Evolutionary conservation across 805 yeast genomes (phyloP).

Genomic region (Metschnikowia anglica): DNA sequence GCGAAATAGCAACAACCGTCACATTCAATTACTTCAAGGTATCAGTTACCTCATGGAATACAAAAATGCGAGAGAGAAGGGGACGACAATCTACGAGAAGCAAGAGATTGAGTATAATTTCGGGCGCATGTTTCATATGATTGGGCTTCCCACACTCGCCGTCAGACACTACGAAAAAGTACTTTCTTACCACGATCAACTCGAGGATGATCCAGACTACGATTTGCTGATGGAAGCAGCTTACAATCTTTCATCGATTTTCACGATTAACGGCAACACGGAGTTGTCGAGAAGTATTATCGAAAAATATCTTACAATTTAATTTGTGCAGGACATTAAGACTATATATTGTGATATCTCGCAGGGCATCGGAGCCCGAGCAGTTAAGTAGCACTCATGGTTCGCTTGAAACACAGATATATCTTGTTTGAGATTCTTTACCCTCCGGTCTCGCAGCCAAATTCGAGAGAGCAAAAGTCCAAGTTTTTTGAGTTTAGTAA

Average conservation of each 20-base stretch:
- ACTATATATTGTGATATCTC: not conserved
- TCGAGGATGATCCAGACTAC: constrained; percentile 44
- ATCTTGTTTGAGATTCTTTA: constrained; percentile 75
- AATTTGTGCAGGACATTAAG: constrained; percentile 10
- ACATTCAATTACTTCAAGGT: constrained; percentile 85
- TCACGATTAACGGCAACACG: constrained; percentile 71
- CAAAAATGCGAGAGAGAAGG: constrained; percentile 46
- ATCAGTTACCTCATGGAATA: constrained; percentile 76
- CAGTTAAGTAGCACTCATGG: constrained; percentile 54
- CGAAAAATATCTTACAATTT: constrained; percentile 60
- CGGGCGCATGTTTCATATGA: constrained; percentile 80
- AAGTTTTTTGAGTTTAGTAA: constrained; percentile 25
- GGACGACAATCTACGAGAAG: constrained; percentile 45
- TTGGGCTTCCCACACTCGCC: constrained; percentile 77
- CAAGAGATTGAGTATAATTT: constrained; percentile 83
- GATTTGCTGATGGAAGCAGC: constrained; percentile 80
- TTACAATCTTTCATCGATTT: constrained; percentile 75
- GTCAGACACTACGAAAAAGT: constrained; percentile 71
- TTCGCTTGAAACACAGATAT: constrained; percentile 82
- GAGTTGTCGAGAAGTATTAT: constrained; percentile 61
- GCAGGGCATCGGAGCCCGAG: not conserved
- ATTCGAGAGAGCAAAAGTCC: constrained; percentile 13
- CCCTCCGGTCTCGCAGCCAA: constrained; percentile 43
- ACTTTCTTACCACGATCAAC: constrained; percentile 38
- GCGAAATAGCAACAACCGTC: constrained; percentile 80